Evolutionary conservation across 495 filamentous ascomycete genomes (phyloP).

Genomic region (Penicillium paradoxum): DNA sequence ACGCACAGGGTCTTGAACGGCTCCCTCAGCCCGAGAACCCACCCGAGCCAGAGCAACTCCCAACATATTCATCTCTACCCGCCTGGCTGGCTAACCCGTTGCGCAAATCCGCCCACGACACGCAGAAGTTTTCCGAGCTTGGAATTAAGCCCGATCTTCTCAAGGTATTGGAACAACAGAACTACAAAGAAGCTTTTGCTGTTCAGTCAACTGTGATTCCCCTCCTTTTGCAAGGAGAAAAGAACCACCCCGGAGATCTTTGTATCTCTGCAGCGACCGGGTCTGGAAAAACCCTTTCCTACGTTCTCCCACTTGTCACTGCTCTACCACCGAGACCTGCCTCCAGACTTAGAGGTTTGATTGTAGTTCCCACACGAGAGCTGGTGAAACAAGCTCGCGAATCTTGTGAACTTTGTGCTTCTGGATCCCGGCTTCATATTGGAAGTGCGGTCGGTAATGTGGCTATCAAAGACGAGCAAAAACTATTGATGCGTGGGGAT

Average conservation of each 20-base stretch:
- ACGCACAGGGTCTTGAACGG: slow-evolving; percentile 66
- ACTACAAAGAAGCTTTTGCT: slow-evolving; percentile 72
- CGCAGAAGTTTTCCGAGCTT: slow-evolving; percentile 57
- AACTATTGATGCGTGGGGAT: slow-evolving; percentile 55
- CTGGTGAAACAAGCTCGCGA: slow-evolving; percentile 77
- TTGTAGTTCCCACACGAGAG: slow-evolving; percentile 87
- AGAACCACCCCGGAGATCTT: slow-evolving; percentile 63
- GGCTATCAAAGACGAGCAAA: slow-evolving; percentile 70
- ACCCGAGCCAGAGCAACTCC: slow-evolving; percentile 44
- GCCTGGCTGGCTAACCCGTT: slow-evolving; percentile 73
- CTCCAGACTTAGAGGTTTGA: slow-evolving; percentile 64
- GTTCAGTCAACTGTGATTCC: slow-evolving; percentile 80
- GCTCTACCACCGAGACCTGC: slow-evolving; percentile 55
- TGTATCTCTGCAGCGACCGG: slow-evolving; percentile 87
- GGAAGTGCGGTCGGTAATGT: slow-evolving; percentile 78
- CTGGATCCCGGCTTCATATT: slow-evolving; percentile 62
- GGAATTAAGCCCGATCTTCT: slow-evolving; percentile 51
- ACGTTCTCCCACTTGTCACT: slow-evolving; percentile 79
- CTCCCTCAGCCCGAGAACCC: slow-evolving; percentile 69
- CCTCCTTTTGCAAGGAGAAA: slow-evolving; percentile 58
- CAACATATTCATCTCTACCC: slow-evolving; percentile 46
- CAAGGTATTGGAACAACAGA: slow-evolving; percentile 56
- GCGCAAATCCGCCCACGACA: slow-evolving; percentile 52
- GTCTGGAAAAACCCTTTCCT: slow-evolving; percentile 90
- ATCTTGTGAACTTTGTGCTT: slow-evolving; percentile 62